Base-by-base conservation (phyloP, 2,329 filamentous ascomycete species). In the Fusarium torreyae region DNA sequence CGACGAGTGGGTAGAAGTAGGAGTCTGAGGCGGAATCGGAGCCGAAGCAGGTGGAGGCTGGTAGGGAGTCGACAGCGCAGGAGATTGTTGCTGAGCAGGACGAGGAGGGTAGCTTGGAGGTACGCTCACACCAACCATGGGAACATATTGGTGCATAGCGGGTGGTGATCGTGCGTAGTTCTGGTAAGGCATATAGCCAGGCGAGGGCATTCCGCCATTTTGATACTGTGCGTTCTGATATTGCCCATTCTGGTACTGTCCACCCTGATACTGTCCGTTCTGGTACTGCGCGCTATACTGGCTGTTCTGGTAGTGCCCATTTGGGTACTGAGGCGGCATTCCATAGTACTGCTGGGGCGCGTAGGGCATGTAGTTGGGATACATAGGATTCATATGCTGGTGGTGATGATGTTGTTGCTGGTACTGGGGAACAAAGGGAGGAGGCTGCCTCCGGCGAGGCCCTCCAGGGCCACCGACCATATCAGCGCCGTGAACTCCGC, bases 41-140 rank as follows among this genome's bases (percentile, higher is more conserved):
- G 81, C 77, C 26, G 83, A 79, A 18, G 78, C 77, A 31, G 81
- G 78, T 76, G 88, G 80, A 76, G 86, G 81, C 75, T 89, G 85
- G 80, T 89, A 85, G 66, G 90, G 81, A 58, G 88, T 84, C 55
- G 86, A 83, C 77, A 87, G 78, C 49, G 80, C 83, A n/a, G 87
- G 85, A 52, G 86, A 87, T 33, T 82, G 81, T 57, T 86, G 83
- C 39, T 69, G 67, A 64, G 67, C 48, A 80, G 72, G 79, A 74
- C 83, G 81, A 43, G 84, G 82, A 53, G 84, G 74, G 76, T 87
- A 88, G 80, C 75, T 79, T 77, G 84, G 76, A 36, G 81, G 80
- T 36, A 81, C 73, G 75, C 76, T 82, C 57, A 82, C 79, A 51
- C 81, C 84, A n/a, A 82, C 81, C 78, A 87, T 84, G 48, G 85